These are phyloP conservation scores for Aspergillus niger DNA, from an alignment of 2,329 filamentous ascomycete species.

Conservation along the genomic window DNA sequence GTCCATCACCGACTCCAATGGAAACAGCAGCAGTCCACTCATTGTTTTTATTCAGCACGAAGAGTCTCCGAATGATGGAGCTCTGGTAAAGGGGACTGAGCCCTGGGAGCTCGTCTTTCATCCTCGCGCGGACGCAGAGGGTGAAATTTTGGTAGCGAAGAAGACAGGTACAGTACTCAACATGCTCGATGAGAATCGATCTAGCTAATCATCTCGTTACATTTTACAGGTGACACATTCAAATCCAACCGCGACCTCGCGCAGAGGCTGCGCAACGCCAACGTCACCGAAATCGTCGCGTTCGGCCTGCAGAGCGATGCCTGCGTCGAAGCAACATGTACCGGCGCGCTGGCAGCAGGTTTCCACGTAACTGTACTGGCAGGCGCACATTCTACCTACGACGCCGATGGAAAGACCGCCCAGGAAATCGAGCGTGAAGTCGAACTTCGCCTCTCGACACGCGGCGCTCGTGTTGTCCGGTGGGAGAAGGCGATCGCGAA, in stretches of 20 bases:
- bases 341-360: conserved; percentile 3
- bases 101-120: neutral
- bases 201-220: neutral
- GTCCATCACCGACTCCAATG: neutral
- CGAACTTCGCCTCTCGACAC: neutral
- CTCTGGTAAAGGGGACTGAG: neutral
- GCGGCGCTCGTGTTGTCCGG: neutral
- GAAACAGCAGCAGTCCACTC: neutral
- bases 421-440: conserved; percentile 4
- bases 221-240: neutral
- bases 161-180: neutral
- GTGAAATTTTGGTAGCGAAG: neutral
- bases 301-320: neutral
- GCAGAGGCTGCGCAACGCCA: neutral
- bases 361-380: conserved; percentile 1
- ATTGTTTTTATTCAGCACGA: conserved; percentile 8
- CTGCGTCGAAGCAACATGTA: conserved; percentile 5
- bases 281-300: conserved; percentile 1
- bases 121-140: neutral
- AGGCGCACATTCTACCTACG: conserved; percentile 10
- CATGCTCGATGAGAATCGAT: neutral
- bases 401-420: neutral
- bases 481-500: neutral
- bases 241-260: conserved; percentile 5
- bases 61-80: neutral